phyloP scores from a whole-genome alignment of 2,329 filamentous ascomycete genomes.

The Dichotomopilus funicola region DNA sequence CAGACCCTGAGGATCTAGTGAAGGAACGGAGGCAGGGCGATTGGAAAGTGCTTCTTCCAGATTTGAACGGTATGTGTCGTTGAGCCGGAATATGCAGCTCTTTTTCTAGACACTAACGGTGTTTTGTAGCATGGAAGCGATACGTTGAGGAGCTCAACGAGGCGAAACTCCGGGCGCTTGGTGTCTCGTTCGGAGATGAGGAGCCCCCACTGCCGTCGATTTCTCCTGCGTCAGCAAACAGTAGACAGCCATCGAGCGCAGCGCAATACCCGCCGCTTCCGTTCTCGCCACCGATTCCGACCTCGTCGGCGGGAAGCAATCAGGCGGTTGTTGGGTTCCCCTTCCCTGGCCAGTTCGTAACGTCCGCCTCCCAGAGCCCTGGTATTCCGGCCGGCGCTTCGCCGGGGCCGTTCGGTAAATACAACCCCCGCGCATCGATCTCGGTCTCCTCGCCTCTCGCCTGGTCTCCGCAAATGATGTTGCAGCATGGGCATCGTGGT shows the following conservation, averaged over 20 bases:
- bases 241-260: constrained; percentile 58
- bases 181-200: constrained; percentile 73
- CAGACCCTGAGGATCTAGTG: constrained; percentile 51
- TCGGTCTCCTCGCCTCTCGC: constrained; percentile 56
- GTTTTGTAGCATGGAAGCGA: constrained; percentile 52
- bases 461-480: constrained; percentile 52
- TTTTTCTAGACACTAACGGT: constrained; percentile 14
- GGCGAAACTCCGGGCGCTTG: constrained; percentile 85
- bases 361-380: constrained; percentile 57
- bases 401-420: constrained; percentile 63
- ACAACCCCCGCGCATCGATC: constrained; percentile 66
- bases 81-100: background rate
- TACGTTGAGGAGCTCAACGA: constrained; percentile 82
- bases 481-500: constrained; percentile 46
- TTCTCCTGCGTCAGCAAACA: constrained; percentile 59
- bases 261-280: constrained; percentile 65
- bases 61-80: constrained; percentile 49
- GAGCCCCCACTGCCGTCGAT: constrained; percentile 58
- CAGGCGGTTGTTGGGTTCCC: constrained; percentile 50
- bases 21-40: constrained; percentile 46
- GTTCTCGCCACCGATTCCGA: constrained; percentile 77
- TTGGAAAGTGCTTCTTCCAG: constrained; percentile 63
- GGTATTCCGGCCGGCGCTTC: constrained; percentile 61
- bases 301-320: constrained; percentile 70
- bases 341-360: constrained; percentile 54